A percentile compares a stretch with the other conserved stretches of the same genome.
Conservation (phyloP, 2,329 filamentous ascomycete species). For the Zasmidium citrigriseum region DNA sequence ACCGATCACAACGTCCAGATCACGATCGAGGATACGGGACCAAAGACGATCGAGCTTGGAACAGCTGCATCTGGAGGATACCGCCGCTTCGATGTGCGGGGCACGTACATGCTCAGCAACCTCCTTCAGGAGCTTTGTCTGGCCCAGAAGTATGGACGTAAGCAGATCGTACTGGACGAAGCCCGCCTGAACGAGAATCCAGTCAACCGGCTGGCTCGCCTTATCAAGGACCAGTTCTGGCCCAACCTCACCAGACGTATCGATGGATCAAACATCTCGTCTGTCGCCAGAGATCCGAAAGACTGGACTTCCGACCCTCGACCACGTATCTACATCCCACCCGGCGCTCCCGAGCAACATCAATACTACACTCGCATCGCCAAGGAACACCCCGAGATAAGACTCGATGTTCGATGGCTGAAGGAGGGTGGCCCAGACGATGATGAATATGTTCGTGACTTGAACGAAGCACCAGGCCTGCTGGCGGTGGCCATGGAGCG, state of each 20-base stretch:
- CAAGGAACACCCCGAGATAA: constrained; percentile 74
- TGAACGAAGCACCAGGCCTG: constrained; percentile 86
- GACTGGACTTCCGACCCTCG: constrained; percentile 91
- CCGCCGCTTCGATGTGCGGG: constrained; percentile 86
- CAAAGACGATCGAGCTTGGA: constrained; percentile 84
- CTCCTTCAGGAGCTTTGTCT: constrained; percentile 91
- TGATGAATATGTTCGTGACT: constrained; percentile 76
- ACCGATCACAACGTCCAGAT: constrained; percentile 95
- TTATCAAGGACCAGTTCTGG: constrained; percentile 93
- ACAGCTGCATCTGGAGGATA: constrained; percentile 84
- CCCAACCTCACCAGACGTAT: constrained; percentile 85
- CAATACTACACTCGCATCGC: constrained; percentile 87
- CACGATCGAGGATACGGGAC: constrained; percentile 92
- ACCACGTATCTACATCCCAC: constrained; percentile 88
- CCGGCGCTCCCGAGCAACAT: constrained; percentile 80
- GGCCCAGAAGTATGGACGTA: constrained; percentile 85
- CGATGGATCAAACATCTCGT: constrained; percentile 82
- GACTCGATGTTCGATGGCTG: constrained; percentile 82
- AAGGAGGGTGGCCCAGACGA: constrained; percentile 62
- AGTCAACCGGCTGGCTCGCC: constrained; percentile 78
- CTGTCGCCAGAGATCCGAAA: constrained; percentile 87
- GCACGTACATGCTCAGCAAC: constrained; percentile 97
- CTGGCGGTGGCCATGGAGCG: constrained; percentile 85
- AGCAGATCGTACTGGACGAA: constrained; percentile 88
- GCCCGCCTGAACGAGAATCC: constrained; percentile 92